Evolutionary conservation across 345 rosid genomes (phyloP), one percentile per base, ranked within the genome.

Genomic region (Boechera divaricarpa): DNA sequence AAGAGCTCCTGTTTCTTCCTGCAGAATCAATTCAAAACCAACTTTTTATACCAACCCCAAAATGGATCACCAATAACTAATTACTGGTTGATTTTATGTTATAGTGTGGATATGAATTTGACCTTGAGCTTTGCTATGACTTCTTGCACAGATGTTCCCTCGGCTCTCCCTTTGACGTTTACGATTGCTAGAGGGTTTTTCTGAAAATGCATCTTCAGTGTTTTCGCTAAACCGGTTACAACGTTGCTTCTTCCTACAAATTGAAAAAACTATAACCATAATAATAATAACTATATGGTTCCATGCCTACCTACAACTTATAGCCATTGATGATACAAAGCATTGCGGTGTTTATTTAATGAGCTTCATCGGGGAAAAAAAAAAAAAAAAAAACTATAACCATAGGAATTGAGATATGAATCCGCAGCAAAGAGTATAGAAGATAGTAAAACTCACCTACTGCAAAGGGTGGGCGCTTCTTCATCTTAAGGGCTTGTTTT

Each of bases 61-160:
- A 49, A 49, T 24, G 21, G 39, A 75, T 54, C 57, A 36, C 67
- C 12, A 47, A 56, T 13, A 61, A 62, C 49, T 59, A 58, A 15
- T 10, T 63, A 44, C 6, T 56, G 21, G 15, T 39, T 75, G 47
- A 48, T 42, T 39, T 66, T 42, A 53, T 5, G n/a, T 48, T 48
- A 16, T 33, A 24, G 21, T 16, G 21, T 47, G 45, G 49, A 26
- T 33, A 44, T 70, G 65, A 77, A 63, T 29, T 21, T 83, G 63
- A 93, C 98, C 95, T 94, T 87, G 63, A 94, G 88, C 90, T 86
- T 86, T 77, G 84, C 77, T 67, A 87, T 85, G 77, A 94, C 87
- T 83, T 94, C 98, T 78, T 87, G 97, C 66, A 92, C 87, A 2
- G 98, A 94, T 57, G 98, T 94, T 66, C 98, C 98, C 76, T 88